Base-by-base conservation (phyloP, 2,329 filamentous ascomycete genomes). In the Zasmidium cellare region DNA sequence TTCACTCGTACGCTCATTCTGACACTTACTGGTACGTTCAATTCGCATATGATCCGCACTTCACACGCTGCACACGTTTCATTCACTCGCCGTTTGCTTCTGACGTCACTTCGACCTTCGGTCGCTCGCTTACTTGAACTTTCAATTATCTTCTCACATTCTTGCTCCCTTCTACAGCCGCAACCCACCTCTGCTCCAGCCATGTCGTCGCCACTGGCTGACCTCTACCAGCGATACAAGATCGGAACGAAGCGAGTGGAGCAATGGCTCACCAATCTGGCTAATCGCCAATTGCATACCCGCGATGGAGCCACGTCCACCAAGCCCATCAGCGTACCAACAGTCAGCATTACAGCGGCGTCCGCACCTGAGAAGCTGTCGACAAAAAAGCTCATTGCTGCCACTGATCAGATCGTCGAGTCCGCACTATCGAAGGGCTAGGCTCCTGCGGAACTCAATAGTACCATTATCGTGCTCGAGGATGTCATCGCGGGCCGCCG, bases 211-310 rank as follows among this genome's bases (percentile, higher is more conserved):
- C 35, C 53, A 7, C 25, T 56, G 25, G 19, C 48, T n/a, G 55
- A 57, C 11, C 23, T 57, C 6, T 51, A 57, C 28, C 23, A 38
- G 48, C 47, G 55, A 23, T 57, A 57, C 48, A 57, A 57, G 23
- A 51, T 38, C 9, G 55, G 47, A 7, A 51, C 47, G 2, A 57
- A 52, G 9, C 9, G 16, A 2, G 31, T 51, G 20, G 41, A 31
- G 28, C 55, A 57, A 24, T 57, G 55, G 47, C 24, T 57, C 6
- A 48, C 48, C 3, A 22, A 46, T 7, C 23, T 48, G 1, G 55
- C 55, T 3, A 16, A 50, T 25, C 7, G 24, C 3, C 3, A 41
- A 6, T 18, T 14, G 7, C 7, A 3, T 18, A 41, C 16, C 16
- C 35, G 16, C 7, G n/a, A 41, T 41, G 35, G 7, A 3, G 12